Conservation (phyloP, 2,329 filamentous ascomycete species). For the Epichloe uncinata region DNA sequence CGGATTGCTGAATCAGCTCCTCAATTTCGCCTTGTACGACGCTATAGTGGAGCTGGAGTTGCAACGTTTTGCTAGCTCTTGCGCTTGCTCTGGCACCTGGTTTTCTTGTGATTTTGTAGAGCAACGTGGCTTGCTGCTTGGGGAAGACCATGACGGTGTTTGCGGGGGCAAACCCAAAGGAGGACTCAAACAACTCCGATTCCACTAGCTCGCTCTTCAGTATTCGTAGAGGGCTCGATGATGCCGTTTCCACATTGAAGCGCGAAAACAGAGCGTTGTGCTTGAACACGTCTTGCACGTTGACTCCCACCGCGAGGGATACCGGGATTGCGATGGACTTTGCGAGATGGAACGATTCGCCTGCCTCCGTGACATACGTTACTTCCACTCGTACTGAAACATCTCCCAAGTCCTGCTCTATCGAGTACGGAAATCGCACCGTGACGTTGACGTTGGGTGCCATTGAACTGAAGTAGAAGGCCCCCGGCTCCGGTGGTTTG, state of each 20-base stretch:
- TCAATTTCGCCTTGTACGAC: slow-evolving; percentile 67
- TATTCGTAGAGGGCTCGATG: slow-evolving; percentile 59
- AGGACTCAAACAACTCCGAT: slow-evolving; percentile 55
- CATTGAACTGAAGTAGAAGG: slow-evolving; percentile 38
- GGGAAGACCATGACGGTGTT: slow-evolving; percentile 55
- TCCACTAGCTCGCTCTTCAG: slow-evolving; percentile 56
- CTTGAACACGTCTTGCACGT: slow-evolving; percentile 94
- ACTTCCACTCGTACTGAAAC: slow-evolving; percentile 67
- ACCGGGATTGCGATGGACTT: slow-evolving; percentile 53
- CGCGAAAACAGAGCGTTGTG: slow-evolving; percentile 68
- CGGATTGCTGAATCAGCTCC: slow-evolving; percentile 28
- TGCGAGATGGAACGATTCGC: slow-evolving; percentile 27
- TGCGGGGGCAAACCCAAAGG: slow-evolving; percentile 41
- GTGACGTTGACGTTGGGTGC: slow-evolving; percentile 32
- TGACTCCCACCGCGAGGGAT: slow-evolving; percentile 76
- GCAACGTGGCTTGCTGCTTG: slow-evolving; percentile 65
- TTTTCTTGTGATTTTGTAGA: slow-evolving; percentile 64
- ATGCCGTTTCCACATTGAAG: slow-evolving; percentile 81
- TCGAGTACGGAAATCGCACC: slow-evolving; percentile 65
- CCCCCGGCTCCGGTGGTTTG: slow-evolving; percentile 35
- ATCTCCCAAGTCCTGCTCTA: slow-evolving; percentile 61
- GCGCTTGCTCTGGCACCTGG: slow-evolving; percentile 20
- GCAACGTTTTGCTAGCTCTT: slow-evolving; percentile 33
- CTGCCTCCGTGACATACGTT: slow-evolving; percentile 54
- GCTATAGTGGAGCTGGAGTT: slow-evolving; percentile 62